Evolutionary conservation across 208 protist genomes (phyloP), one percentile per base, ranked within the genome.

Genomic region (Trypanosoma boissoni): DNA sequence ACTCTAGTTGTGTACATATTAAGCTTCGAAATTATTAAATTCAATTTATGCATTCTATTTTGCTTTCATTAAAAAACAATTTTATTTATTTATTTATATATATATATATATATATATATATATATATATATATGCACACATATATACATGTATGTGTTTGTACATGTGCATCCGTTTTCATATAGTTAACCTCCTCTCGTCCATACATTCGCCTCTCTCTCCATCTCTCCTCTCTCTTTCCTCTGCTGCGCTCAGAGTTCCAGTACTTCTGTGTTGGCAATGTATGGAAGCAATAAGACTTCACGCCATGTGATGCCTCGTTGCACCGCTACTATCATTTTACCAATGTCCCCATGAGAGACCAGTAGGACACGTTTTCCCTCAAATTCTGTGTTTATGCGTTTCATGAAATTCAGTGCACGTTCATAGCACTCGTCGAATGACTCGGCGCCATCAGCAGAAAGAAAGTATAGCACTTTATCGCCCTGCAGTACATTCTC

Each of bases 261-360:
- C 42, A 92, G 34, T 18, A 96, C 76, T 24, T 91, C 83, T 0
- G 91, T 93, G 59, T 96, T 96, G 12, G 66, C 80, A 62, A 96
- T 80, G 54, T 92, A 96, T 0, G 85, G 82, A 3, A 81, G 29
- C 36, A 54, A 26, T 23, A 96, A 67, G 0, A 71, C 91, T 9
- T 94, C 75, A 24, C 70, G 44, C 91, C 91, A 96, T 24, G 58
- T 41, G 16, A 91, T 72, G 5, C 72, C 71, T 39, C 61, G 74
- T 20, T 74, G 76, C 3, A 69, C 86, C 1, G 87, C 87, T 32
- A 79, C 66, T 10, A 96, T 44, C 91, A 96, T 96, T 59, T 92
- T 96, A n/a, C 83, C 85, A 58, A 96, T 91, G 58, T 96, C 91
- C 10, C 91, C 91, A 54, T 96, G 91, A 50, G 87, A 93, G 28